Evolutionary conservation across 441 rosid species (phyloP).

Genomic region (Flueggea neowawraea): DNA sequence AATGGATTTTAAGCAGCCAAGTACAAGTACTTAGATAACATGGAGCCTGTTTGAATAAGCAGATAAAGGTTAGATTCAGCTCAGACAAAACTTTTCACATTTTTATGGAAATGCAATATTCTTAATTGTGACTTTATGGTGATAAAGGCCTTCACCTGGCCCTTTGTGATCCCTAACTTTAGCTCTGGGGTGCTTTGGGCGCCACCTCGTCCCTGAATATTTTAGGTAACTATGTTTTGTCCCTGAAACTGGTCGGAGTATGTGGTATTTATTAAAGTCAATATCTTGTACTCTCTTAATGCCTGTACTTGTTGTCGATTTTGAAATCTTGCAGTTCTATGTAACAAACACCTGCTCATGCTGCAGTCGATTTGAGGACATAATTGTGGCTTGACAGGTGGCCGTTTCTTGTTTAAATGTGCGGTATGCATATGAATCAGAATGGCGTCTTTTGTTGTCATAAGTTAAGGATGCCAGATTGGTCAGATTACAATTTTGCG

Average conservation of each 20-base stretch:
- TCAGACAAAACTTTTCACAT: constrained; percentile 11
- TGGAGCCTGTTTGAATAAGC: constrained; percentile 35
- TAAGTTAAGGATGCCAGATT: neutral
- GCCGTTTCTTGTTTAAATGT: constrained; percentile 45
- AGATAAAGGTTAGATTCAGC: constrained; percentile 33
- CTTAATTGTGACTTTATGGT: constrained; percentile 30
- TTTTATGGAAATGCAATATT: constrained; percentile 18
- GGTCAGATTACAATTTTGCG: neutral
- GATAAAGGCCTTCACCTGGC: constrained; percentile 45
- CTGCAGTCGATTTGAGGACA: constrained; percentile 45
- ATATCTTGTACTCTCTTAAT: neutral
- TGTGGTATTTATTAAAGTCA: too few species aligned
- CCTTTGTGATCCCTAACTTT: constrained; percentile 59
- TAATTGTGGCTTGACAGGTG: constrained; percentile 62
- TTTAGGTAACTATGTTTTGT: constrained; percentile 37
- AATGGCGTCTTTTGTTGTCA: neutral
- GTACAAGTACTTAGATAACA: constrained; percentile 36
- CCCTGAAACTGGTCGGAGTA: neutral
- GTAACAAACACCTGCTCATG: constrained; percentile 52
- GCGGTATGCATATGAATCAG: constrained; percentile 35
- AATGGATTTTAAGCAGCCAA: constrained; percentile 80
- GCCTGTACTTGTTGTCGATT: neutral
- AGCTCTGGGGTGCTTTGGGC: constrained; percentile 51
- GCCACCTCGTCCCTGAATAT: constrained; percentile 37
- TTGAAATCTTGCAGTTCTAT: constrained; percentile 35